These are phyloP conservation scores for Pleurotus djamor DNA, from an alignment of 768 basidiomycete genomes.

Conservation along the genomic window DNA sequence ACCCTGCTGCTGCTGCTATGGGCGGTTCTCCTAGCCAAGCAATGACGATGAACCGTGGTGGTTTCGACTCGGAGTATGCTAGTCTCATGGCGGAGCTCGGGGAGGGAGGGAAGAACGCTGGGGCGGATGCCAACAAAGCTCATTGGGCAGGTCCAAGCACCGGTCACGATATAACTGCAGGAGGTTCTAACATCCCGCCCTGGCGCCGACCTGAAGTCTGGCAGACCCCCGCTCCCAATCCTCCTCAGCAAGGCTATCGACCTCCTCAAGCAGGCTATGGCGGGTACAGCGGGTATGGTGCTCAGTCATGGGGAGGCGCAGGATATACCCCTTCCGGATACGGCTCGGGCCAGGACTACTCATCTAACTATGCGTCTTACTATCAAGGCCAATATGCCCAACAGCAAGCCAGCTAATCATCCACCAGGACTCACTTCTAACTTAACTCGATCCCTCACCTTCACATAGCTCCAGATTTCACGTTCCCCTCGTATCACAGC, in stretches of 20 bases:
- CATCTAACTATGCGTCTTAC: conserved; percentile 78
- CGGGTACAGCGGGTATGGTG: conserved; percentile 46
- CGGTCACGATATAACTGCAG: conserved; percentile 68
- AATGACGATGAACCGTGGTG: conserved; percentile 50
- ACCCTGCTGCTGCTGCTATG: conserved; percentile 47
- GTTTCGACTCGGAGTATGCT: conserved; percentile 98
- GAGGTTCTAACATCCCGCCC: conserved; percentile 81
- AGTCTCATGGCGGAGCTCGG: conserved; percentile 98
- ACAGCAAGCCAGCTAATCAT: conserved; percentile 50
- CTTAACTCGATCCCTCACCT: conserved; percentile 30
- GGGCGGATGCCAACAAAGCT: conserved; percentile 51
- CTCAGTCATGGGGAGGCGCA: conserved; percentile 35
- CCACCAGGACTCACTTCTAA: conserved; percentile 26
- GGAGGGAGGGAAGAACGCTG: conserved; percentile 63
- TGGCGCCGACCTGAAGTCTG: conserved; percentile 92
- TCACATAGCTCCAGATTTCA: conserved; percentile 21
- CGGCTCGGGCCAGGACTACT: conserved; percentile 63
- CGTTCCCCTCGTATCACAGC: conserved; percentile 8
- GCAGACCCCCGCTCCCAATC: conserved; percentile 54
- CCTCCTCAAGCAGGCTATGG: conserved; percentile 64
- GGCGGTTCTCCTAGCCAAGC: conserved; percentile 41
- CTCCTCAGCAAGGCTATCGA: conserved; percentile 62
- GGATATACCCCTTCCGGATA: conserved; percentile 47
- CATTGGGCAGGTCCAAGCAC: conserved; percentile 48
- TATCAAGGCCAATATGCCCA: conserved; percentile 88